Conservation (phyloP, 2,329 filamentous ascomycete genomes). For the Claviceps pazoutovae region DNA sequence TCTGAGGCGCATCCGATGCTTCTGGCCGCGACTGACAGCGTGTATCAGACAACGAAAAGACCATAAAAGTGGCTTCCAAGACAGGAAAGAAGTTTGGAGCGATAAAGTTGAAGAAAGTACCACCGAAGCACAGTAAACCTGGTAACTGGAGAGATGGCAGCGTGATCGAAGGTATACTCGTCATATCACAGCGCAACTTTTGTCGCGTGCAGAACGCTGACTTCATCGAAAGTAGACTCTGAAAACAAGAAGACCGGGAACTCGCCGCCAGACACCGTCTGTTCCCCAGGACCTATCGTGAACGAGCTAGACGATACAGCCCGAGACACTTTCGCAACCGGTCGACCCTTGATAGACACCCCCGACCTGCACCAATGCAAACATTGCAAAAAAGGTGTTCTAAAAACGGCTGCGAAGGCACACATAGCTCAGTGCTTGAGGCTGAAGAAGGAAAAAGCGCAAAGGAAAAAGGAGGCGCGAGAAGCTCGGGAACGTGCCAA, state of each 20-base stretch:
- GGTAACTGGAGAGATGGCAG: constrained; percentile 61
- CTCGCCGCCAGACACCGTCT: constrained; percentile 26
- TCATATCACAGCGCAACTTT: neutral
- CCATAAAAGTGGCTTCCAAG: constrained; percentile 49
- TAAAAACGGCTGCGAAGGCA: constrained; percentile 58
- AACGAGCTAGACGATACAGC: constrained; percentile 63
- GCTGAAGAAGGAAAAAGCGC: constrained; percentile 70
- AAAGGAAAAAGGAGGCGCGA: constrained; percentile 61
- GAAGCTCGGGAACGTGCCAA: constrained; percentile 55
- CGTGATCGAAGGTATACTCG: constrained; percentile 42
- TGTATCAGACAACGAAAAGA: constrained; percentile 27
- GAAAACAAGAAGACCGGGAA: constrained; percentile 39
- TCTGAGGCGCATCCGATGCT: neutral
- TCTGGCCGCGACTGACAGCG: neutral
- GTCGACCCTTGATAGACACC: constrained; percentile 66
- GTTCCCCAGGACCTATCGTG: constrained; percentile 41
- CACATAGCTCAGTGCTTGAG: constrained; percentile 77
- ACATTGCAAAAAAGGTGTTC: constrained; percentile 81
- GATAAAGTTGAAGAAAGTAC: constrained; percentile 49
- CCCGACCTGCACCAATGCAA: constrained; percentile 78
- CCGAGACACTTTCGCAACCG: constrained; percentile 66
- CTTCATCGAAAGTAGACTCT: too few species aligned
- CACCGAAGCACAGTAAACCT: constrained; percentile 49
- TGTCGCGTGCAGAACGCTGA: neutral
- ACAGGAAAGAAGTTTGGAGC: constrained; percentile 35